These are phyloP conservation scores for Trichoderma orchidacearum DNA, from an alignment of 495 filamentous ascomycete species.

Conservation along the genomic window DNA sequence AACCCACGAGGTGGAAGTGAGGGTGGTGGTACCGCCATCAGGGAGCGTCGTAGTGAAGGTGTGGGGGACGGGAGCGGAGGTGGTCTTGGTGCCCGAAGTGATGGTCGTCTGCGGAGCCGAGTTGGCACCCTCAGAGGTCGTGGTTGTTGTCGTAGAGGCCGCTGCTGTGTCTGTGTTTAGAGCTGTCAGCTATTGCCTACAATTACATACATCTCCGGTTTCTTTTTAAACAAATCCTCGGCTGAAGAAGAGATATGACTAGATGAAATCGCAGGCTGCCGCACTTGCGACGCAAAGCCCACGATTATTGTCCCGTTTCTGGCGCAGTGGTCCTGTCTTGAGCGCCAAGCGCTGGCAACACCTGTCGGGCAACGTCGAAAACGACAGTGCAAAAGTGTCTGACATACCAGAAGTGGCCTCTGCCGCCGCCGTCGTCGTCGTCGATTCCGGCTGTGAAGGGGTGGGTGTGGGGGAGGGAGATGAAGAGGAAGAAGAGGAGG, in stretches of 20 bases:
- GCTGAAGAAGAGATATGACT: no score
- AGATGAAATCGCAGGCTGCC: no score
- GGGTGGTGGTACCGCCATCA: conserved; percentile 19
- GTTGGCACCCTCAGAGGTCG: neutral
- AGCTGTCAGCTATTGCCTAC: neutral
- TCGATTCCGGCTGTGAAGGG: conserved; percentile 5
- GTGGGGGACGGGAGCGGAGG: conserved; percentile 7
- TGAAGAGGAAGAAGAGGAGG: neutral
- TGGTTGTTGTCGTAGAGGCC: neutral
- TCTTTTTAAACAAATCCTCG: no score
- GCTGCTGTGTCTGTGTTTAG: no score
- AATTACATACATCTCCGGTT: no score
- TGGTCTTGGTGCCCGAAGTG: conserved; percentile 4
- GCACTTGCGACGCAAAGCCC: no score
- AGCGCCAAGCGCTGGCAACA: neutral
- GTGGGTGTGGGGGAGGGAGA: conserved; percentile 9
- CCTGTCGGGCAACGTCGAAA: neutral
- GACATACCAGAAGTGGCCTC: conserved; percentile 5
- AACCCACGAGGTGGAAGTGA: conserved; percentile 15
- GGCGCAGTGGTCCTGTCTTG: neutral
- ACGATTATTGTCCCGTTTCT: no score
- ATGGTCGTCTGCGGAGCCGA: conserved; percentile 4
- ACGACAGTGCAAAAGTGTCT: neutral
- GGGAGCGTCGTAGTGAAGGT: conserved; percentile 23
- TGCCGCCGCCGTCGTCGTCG: neutral